Percentiles rank a stretch among this genome's conserved stretches.
Evolutionary conservation across 2,329 filamentous ascomycete species (phyloP).

Genomic region (Neurospora sp.): DNA sequence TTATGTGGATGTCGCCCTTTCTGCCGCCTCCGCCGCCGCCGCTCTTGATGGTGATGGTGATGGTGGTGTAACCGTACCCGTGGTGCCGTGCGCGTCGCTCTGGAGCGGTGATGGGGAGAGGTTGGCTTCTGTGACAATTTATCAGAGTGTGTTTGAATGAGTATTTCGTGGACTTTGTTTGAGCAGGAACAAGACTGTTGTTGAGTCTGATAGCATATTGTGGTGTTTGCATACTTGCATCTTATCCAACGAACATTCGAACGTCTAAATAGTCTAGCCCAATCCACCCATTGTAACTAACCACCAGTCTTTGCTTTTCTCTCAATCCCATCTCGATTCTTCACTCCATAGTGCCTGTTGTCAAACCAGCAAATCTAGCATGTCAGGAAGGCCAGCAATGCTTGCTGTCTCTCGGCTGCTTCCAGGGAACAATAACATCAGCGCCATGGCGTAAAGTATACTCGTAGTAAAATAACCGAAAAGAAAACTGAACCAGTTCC

Average conservation of each 20-base stretch:
- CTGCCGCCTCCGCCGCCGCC: background rate
- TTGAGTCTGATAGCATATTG: too few relatives aligned
- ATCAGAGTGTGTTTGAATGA: constrained; percentile 11
- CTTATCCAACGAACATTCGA: background rate
- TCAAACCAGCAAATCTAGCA: background rate
- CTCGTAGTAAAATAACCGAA: background rate
- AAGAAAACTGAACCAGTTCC: background rate
- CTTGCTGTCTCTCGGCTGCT: too few relatives aligned
- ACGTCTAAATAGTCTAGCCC: background rate
- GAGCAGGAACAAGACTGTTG: too few relatives aligned
- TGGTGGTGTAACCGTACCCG: constrained; percentile 7
- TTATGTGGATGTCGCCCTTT: constrained; percentile 12
- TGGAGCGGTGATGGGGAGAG: constrained; percentile 29
- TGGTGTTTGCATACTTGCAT: background rate
- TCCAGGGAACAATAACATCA: background rate
- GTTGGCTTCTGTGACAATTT: constrained; percentile 26
- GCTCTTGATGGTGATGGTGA: background rate
- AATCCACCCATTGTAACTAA: background rate
- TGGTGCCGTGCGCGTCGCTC: constrained; percentile 32
- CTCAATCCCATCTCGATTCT: too few relatives aligned
- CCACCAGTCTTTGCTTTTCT: background rate
- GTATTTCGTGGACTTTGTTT: background rate
- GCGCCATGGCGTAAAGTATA: background rate
- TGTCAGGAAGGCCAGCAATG: background rate
- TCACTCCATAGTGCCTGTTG: too few relatives aligned